Base-by-base conservation (phyloP, 2,329 filamentous ascomycete species). In the Calonectria ilicicola region DNA sequence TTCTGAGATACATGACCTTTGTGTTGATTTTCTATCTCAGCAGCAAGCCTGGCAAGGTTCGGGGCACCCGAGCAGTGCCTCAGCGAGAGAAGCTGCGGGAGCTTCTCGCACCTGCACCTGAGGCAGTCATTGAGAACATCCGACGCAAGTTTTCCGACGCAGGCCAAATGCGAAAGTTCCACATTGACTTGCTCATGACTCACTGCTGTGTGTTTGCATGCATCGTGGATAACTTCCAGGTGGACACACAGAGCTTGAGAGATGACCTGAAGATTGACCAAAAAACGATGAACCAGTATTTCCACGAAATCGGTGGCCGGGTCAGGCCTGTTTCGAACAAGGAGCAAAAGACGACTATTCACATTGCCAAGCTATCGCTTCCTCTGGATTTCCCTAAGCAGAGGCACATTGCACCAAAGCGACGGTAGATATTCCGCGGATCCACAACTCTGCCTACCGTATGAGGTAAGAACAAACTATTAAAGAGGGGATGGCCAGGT, bases 321-420 rank as follows among this genome's bases (percentile, higher is more conserved):
- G 87, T 94, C 35, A 91, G 89, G 81, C 85, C 87, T 76, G 87
- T 90, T 70, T 88, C 92, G 76, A 90, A 89, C 38, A 92, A 91
- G 75, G 90, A 91, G 68, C 91, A 91, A 69, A 91, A 91, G 73
- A 89, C 84, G 72, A 83, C 83, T 70, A 78, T 83, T 35, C 85
- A 89, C 72, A 85, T 96, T 63, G 95, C 94, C 15, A 91, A 91
- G 77, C 85, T 98, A 79, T 91, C 89, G 78, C 83, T 98, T 74
- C 97, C 97, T 3, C 86, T 98, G 58, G 89, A 92, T 72, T 98
- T 98, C 82, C 97, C 96, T 1, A 95, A 93, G 85, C 83, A 85
- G 77, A 81, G 82, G 65, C 79, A 81, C 27, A 82, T 84, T 66
- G 79, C 76, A 15, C 79, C 79, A 15, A 80, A 80, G 66, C 77